Base-by-base conservation (phyloP, 495 filamentous ascomycete genomes). In the Hypomontagnella submonticulosa region DNA sequence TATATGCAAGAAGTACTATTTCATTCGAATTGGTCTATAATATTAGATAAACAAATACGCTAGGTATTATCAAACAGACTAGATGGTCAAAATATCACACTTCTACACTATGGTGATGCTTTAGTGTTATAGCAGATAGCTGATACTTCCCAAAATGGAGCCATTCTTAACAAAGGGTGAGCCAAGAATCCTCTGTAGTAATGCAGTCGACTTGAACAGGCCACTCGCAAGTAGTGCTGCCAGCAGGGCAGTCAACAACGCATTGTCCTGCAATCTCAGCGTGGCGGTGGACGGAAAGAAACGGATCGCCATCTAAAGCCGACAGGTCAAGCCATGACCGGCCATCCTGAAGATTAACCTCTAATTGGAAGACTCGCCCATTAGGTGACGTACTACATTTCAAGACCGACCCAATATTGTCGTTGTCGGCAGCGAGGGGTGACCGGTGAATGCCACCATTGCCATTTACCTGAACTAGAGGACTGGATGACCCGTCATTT, bases 301-400 rank as follows among this genome's bases (percentile, higher is more conserved):
- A 70, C 4, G 70, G 70, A 55, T 56, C 49, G 4, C 58, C 66
- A 33, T 67, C 36, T 2, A 70, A 11, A 11, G 54, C 41, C 15
- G 69, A 69, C 3, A 72, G 47, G 27, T 66, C 62, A 9, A 70
- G 33, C 66, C 66, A 67, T 1, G 62, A 37, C 8, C 41, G 36
- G 7, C 63, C 63, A 13, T 50, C 3, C 20, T 67, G 32, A 8
- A 70, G 50, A 0, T 43, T 42, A 1, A 72, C 13, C 34, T 72
- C 70, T 23, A 59, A 49, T 47, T 72, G 70, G 36, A 63, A 61
- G 4, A 63, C 58, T 27, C 6, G 23, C 23, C 23, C 23, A 27
- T 6, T 6, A 27, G 2, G 2, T 6, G 23, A 27, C 23, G 23
- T 27, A 6, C 23, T 33, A 18, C 70, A 72, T 42, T 72, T 70